These are phyloP conservation scores for Starmerella tilneyi DNA, from an alignment of 805 yeast genomes.

Conservation along the genomic window DNA sequence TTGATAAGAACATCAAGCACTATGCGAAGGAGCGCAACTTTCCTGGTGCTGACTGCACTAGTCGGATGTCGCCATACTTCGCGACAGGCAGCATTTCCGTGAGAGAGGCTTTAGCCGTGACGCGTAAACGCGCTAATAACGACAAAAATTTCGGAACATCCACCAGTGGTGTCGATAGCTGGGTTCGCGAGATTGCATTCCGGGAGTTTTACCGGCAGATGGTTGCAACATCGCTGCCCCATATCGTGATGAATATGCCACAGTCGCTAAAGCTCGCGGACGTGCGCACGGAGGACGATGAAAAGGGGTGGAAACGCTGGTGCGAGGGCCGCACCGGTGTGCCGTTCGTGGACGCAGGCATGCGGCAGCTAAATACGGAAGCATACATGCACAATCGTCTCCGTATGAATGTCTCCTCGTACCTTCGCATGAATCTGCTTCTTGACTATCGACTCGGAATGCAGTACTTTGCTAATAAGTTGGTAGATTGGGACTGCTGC, in stretches of 20 bases:
- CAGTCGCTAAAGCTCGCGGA: constrained; percentile 36
- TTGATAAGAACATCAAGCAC: constrained; percentile 24
- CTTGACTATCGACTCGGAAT: constrained; percentile 51
- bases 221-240: constrained; percentile 42
- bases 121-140: constrained; percentile 26
- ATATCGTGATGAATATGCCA: constrained; percentile 42
- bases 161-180: constrained; percentile 34
- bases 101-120: constrained; percentile 24
- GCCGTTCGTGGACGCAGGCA: constrained; percentile 50
- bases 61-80: constrained; percentile 40
- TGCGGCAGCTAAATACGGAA: constrained; percentile 43
- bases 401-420: constrained; percentile 46
- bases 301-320: constrained; percentile 40
- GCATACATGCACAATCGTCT: constrained; percentile 48
- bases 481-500: constrained; percentile 45
- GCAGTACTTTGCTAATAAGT: constrained; percentile 39
- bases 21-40: constrained; percentile 33
- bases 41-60: constrained; percentile 31
- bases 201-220: constrained; percentile 46
- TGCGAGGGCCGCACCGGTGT: constrained; percentile 45
- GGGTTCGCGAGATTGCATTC: constrained; percentile 49
- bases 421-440: constrained; percentile 41
- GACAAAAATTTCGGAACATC: constrained; percentile 25
- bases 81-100: constrained; percentile 41
- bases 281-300: constrained; percentile 38